These are phyloP conservation scores for Chytriomyces confervae DNA, from an alignment of 192 early-diverging fungal species.

Conservation along the genomic window DNA sequence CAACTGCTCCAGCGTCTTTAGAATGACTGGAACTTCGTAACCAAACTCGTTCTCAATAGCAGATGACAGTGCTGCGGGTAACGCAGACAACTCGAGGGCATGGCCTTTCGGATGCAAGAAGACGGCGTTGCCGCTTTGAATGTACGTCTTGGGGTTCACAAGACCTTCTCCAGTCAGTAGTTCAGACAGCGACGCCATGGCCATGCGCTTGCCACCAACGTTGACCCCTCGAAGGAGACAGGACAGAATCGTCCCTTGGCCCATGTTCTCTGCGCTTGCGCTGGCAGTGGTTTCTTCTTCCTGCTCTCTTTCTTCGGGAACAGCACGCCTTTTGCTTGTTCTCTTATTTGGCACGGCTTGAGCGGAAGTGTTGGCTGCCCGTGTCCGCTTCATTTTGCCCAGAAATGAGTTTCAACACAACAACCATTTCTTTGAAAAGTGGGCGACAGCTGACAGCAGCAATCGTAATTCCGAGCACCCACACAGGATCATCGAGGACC, in stretches of 20 bases:
- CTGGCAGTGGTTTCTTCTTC: neutral
- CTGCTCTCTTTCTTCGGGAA: neutral
- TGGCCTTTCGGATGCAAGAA: conserved; percentile 16
- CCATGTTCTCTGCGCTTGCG: neutral
- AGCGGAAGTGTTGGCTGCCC: too few relatives aligned
- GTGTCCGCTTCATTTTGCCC: too few relatives aligned
- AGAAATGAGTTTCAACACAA: too few relatives aligned
- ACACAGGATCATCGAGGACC: too few relatives aligned
- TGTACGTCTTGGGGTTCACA: conserved; percentile 9
- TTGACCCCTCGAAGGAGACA: conserved; percentile 21
- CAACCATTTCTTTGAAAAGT: too few relatives aligned
- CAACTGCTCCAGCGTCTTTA: neutral
- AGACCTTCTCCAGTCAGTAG: conserved; percentile 13
- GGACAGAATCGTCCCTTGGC: neutral
- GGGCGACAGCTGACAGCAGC: too few relatives aligned
- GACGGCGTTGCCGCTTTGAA: conserved; percentile 30
- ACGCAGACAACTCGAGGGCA: neutral
- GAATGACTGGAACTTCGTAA: neutral
- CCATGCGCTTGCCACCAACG: conserved; percentile 10
- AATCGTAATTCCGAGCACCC: too few relatives aligned
- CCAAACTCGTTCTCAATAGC: conserved; percentile 16
- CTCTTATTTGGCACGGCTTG: neutral
- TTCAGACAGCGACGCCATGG: neutral
- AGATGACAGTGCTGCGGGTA: neutral
- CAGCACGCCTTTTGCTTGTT: conserved; percentile 6